Base-by-base conservation (phyloP, 768 basidiomycete genomes). In the Lentinula guzmanii region DNA sequence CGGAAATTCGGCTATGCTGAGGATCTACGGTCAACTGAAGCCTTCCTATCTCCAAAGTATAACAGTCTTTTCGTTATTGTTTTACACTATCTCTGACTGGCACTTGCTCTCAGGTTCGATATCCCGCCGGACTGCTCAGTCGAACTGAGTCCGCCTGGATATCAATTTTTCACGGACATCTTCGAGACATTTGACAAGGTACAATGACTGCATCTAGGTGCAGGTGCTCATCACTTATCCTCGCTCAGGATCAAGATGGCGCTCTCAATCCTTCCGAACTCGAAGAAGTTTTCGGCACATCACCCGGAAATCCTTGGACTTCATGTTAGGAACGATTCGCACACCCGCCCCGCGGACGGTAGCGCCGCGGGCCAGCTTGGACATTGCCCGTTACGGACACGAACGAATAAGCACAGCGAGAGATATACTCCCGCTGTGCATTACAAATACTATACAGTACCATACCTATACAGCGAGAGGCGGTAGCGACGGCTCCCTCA, bases 101-200 rank as follows among this genome's bases (percentile, higher is more conserved):
- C 52, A 51, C 24, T 24, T 24, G 24, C 24, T 24, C 37, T 16
- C 65, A 96, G 95, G 71, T 94, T 96, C 66, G 96, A 99, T 60
- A 93, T 98, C 3, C 90, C 94, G 0, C 75, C 84, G 58, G 96
- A 98, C 70, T 97, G 94, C 72, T 95, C 95, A 0, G 95, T 97
- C 5, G 96, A 99, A 77, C 79, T 98, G 46, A 92, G 90, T 67
- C 94, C 89, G n/a, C 76, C 89, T 21, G 96, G 96, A 3, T 95
- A 98, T 72, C 90, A 96, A 67, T 99, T 98, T 78, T 90, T 98
- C 68, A 98, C 96, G 0, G 95, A 97, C 63, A 86, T 96, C 39
- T 99, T 98, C 70, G 91, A 97, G 74, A 87, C 87, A 4, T 96
- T 92, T 71, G 96, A 99, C 77, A 93, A 96, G 77, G 94, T 87